These are phyloP conservation scores for Xylariaceae sp. DNA, from an alignment of 2,329 filamentous ascomycete genomes.

Conservation along the genomic window DNA sequence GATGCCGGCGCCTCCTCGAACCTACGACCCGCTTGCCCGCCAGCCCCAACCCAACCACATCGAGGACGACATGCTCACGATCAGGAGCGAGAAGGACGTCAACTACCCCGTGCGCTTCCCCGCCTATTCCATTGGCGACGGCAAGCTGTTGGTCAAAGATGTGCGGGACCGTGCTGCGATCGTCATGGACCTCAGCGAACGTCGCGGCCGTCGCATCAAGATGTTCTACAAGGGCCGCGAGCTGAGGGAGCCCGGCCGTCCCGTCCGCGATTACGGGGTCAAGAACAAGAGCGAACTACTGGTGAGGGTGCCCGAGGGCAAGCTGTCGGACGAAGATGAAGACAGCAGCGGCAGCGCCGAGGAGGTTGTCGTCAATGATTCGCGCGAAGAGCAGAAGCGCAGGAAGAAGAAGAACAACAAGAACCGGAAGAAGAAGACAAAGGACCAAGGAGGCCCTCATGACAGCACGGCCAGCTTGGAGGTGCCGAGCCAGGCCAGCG, in stretches of 20 bases:
- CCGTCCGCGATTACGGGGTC: slow-evolving; percentile 51
- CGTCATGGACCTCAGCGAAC: slow-evolving; percentile 55
- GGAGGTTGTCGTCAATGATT: slow-evolving; percentile 35
- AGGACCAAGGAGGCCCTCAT: slow-evolving; percentile 33
- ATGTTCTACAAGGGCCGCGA: slow-evolving; percentile 67
- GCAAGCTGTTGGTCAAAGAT: slow-evolving; percentile 59
- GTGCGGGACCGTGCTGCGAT: slow-evolving; percentile 60
- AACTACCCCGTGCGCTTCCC: slow-evolving; percentile 67
- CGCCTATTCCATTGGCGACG: slow-evolving; percentile 66
- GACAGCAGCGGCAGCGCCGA: slow-evolving; percentile 37
- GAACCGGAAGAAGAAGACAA: slow-evolving; percentile 28
- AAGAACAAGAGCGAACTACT: slow-evolving; percentile 57
- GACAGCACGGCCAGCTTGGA: slow-evolving; percentile 36
- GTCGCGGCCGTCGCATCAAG: slow-evolving; percentile 47
- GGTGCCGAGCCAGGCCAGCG: slow-evolving; percentile 27
- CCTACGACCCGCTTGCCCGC: slow-evolving; percentile 32
- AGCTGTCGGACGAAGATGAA: slow-evolving; percentile 30
- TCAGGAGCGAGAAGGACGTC: slow-evolving; percentile 60
- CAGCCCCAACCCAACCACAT: slow-evolving; percentile 26
- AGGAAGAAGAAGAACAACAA: slow-evolving; percentile 33
- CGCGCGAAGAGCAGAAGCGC: slow-evolving; percentile 28
- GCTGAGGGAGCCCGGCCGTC: slow-evolving; percentile 55
- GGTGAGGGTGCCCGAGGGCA: slow-evolving; percentile 46
- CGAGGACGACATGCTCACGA: slow-evolving; percentile 63
- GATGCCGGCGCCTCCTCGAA: slow-evolving; percentile 27